Conservation (phyloP, 345 rosid species). For the Arabis alpina region DNA sequence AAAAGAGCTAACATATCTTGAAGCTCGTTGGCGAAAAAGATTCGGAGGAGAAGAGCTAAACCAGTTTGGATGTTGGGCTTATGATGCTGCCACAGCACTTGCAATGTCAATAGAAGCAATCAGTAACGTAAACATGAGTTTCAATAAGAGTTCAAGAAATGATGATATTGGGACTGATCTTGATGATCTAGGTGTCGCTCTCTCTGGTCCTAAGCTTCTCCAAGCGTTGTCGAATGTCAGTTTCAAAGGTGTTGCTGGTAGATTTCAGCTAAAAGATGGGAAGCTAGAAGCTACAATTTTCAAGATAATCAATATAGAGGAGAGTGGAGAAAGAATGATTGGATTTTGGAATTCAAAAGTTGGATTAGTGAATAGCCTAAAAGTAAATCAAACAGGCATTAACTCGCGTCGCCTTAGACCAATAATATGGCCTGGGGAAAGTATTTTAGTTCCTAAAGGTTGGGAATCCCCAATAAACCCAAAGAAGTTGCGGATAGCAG, state of each 20-base stretch:
- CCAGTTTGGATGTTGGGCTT: constrained; percentile 51
- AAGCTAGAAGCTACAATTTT: constrained; percentile 42
- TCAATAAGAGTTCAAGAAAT: constrained; percentile 25
- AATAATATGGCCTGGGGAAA: constrained; percentile 43
- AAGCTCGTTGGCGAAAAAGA: constrained; percentile 51
- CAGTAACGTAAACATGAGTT: constrained; percentile 30
- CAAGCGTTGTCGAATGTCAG: constrained; percentile 40
- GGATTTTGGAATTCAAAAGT: too few species aligned
- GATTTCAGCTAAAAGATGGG: constrained; percentile 46
- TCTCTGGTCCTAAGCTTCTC: constrained; percentile 50
- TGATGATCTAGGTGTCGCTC: constrained; percentile 46
- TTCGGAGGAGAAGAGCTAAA: constrained; percentile 37
- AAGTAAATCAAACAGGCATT: constrained; percentile 6
- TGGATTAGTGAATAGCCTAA: too few species aligned
- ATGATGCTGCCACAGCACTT: constrained; percentile 57
- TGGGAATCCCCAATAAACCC: constrained; percentile 52
- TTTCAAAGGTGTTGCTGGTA: constrained; percentile 55
- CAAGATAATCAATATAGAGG: constrained; percentile 48
- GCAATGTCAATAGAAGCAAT: constrained; percentile 56
- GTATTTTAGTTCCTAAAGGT: constrained; percentile 45
- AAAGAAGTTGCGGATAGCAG: constrained; percentile 52
- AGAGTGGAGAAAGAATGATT: too few species aligned
- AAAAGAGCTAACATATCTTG: constrained; percentile 40
- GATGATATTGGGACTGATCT: constrained; percentile 41
- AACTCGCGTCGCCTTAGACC: constrained; percentile 25